Conservation (phyloP, 192 early-diverging fungal species). For the Allomyces arbusculus region DNA sequence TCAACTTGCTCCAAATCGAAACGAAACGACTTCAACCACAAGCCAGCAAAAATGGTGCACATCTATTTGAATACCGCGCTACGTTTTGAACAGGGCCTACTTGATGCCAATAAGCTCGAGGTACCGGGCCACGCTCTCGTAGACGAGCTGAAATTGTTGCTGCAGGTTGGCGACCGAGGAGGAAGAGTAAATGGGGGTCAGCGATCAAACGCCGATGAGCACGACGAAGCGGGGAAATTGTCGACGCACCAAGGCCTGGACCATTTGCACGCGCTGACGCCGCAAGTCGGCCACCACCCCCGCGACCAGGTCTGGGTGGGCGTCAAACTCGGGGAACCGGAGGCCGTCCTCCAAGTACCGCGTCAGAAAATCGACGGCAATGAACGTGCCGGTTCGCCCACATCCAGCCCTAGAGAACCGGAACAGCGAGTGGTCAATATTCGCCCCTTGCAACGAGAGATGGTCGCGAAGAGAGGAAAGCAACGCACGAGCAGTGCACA, state of each 20-base stretch:
- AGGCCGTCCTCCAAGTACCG: not conserved
- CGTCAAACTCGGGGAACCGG: not conserved
- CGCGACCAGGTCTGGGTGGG: not conserved
- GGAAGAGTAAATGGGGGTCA: not conserved
- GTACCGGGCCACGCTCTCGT: not conserved
- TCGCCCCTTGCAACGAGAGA: not conserved
- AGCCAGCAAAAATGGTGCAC: not conserved
- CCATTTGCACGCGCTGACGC: not conserved
- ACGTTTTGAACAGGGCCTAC: not conserved
- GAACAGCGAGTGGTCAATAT: not conserved
- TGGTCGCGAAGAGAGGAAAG: not conserved
- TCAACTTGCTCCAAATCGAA: no score
- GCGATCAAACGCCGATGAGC: no score
- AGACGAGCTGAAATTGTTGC: not conserved
- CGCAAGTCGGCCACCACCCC: not conserved
- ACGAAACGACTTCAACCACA: no score
- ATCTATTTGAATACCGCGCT: not conserved
- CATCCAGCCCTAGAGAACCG: not conserved
- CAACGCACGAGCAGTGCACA: not conserved
- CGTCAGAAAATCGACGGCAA: not conserved
- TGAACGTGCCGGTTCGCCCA: not conserved
- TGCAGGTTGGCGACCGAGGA: not conserved
- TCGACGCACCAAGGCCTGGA: not conserved
- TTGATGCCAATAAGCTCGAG: not conserved
- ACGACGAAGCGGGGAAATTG: no score